Percentiles rank a stretch among this genome's conserved stretches.
phyloP scores from a whole-genome alignment of 345 rosid species.

The Acer negundo region DNA sequence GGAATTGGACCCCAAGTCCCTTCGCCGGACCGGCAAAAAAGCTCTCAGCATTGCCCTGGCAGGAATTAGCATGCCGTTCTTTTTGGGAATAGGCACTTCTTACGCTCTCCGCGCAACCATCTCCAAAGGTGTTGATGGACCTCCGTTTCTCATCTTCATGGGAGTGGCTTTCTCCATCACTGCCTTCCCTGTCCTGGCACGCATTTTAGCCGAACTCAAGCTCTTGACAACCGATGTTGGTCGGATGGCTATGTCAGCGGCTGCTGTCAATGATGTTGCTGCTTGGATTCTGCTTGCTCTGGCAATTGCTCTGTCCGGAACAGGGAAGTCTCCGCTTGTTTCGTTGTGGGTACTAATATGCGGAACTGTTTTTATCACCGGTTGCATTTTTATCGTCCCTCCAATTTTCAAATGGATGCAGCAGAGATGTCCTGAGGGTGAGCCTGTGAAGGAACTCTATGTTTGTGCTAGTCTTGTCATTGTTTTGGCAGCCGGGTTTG shows the following conservation, averaged over 20 bases:
- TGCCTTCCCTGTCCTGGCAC: conserved; percentile 83
- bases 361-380: conserved; percentile 52
- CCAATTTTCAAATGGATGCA: conserved; percentile 59
- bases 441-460: conserved; percentile 67
- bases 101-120: conserved; percentile 46
- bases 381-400: conserved; percentile 40
- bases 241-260: conserved; percentile 76
- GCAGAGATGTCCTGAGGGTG: conserved; percentile 70
- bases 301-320: conserved; percentile 67
- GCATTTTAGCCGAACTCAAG: conserved; percentile 83
- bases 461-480: conserved; percentile 58
- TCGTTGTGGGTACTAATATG: conserved; percentile 72
- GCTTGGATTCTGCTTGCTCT: conserved; percentile 90
- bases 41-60: conserved; percentile 63
- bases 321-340: conserved; percentile 50
- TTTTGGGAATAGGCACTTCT: conserved; percentile 65
- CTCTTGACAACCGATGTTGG: conserved; percentile 82
- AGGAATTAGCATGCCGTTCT: conserved; percentile 66
- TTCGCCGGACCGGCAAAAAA: conserved; percentile 60
- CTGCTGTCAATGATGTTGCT: conserved; percentile 73
- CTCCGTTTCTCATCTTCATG: conserved; percentile 80
- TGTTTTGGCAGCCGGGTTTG: conserved; percentile 62
- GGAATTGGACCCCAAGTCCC: conserved; percentile 53
- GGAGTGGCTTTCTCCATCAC: conserved; percentile 85
- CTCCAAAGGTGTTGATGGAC: conserved; percentile 35